These are phyloP conservation scores for Fusarium pseudocircinatum DNA, from an alignment of 2,329 filamentous ascomycete species.

Conservation along the genomic window DNA sequence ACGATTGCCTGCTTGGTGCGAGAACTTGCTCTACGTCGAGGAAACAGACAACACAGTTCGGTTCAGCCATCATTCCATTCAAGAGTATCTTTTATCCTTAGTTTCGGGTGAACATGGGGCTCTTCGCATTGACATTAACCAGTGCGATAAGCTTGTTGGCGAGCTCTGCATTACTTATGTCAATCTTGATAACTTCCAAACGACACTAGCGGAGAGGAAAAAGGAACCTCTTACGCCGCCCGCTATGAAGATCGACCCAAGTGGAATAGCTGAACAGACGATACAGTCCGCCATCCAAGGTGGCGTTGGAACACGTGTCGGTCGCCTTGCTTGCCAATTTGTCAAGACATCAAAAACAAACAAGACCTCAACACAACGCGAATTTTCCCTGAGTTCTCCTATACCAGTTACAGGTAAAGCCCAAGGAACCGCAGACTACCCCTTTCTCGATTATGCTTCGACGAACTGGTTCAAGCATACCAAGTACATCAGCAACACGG, in stretches of 20 bases:
- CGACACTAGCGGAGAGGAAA: not conserved
- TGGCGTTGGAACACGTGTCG: not conserved
- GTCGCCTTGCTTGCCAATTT: not conserved
- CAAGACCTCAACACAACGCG: rapidly evolving
- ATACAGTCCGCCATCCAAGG: not conserved
- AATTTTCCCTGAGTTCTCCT: rapidly evolving
- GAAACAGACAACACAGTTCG: conserved; percentile 14
- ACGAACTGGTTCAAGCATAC: not conserved
- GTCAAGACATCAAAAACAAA: not conserved
- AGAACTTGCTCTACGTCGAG: conserved; percentile 16
- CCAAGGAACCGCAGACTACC: rapidly evolving
- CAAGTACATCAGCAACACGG: rapidly evolving
- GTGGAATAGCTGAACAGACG: not conserved
- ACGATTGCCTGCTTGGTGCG: conserved; percentile 1
- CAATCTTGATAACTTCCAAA: not conserved
- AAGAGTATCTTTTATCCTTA: not conserved
- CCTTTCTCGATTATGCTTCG: not conserved
- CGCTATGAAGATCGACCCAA: not conserved
- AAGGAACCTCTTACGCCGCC: rapidly evolving
- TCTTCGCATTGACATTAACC: not conserved
- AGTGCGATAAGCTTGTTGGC: not conserved
- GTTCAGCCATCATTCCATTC: conserved; percentile 30
- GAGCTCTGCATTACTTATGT: conserved; percentile 13
- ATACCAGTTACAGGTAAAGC: rapidly evolving
- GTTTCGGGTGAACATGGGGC: not conserved